These are phyloP conservation scores for Cocos nucifera DNA, from an alignment of 176 grass and related monocot genomes.

Conservation along the genomic window DNA sequence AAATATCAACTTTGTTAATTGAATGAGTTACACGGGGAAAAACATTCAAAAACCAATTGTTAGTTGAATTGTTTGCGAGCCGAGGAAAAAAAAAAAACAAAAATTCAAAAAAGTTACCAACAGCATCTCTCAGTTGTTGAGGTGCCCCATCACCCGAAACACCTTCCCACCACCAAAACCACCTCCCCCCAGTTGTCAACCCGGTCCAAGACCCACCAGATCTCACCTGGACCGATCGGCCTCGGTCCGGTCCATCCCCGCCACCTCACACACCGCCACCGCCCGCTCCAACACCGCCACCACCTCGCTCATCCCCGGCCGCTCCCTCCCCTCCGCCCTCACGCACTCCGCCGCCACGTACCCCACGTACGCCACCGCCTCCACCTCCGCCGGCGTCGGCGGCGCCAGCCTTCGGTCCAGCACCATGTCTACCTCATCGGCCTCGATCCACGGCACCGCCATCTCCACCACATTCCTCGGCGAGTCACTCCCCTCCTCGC, in stretches of 20 bases:
- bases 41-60: no score
- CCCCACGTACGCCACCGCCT: constrained; percentile 43
- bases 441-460: constrained; percentile 49
- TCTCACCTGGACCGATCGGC: constrained; percentile 32
- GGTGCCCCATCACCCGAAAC: no score
- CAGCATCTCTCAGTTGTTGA: no score
- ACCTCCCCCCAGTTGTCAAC: no score
- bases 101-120: no score
- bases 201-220: no score
- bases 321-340: constrained; percentile 22
- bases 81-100: no score
- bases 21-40: no score
- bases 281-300: constrained; percentile 74
- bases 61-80: no score
- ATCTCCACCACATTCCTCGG: constrained; percentile 66
- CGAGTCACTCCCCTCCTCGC: constrained; percentile 27
- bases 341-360: constrained; percentile 67
- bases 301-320: constrained; percentile 68
- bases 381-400: constrained; percentile 35
- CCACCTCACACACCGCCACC: constrained; percentile 30
- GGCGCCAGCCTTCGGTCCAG: constrained; percentile 39
- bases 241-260: constrained; percentile 23
- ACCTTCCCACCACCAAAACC: no score
- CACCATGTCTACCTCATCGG: constrained; percentile 19
- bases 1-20: no score